Conservation (phyloP, 2,329 filamentous ascomycete species). For the Passalora sequoiae region DNA sequence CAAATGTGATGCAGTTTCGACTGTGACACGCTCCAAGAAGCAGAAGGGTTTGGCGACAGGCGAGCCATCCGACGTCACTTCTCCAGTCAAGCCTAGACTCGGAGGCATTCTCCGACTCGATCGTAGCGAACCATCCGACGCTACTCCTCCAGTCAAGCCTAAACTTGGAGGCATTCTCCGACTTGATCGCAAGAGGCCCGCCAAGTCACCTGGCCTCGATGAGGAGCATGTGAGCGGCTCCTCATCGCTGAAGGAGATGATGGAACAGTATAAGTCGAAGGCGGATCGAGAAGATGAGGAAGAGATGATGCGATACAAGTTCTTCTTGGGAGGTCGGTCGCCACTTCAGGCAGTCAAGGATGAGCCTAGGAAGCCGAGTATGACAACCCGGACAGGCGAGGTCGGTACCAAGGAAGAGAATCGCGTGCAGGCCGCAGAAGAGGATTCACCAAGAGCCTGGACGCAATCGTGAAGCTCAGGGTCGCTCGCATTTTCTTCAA, state of each 20-base stretch:
- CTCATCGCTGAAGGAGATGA: background rate
- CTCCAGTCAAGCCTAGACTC: background rate
- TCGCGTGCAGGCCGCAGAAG: no score
- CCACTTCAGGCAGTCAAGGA: no score
- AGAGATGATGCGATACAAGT: no score
- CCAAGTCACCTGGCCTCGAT: background rate
- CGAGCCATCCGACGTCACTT: background rate
- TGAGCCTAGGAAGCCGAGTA: no score
- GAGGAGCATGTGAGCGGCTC: background rate
- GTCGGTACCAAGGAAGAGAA: no score
- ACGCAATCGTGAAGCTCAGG: no score
- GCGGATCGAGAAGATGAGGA: background rate
- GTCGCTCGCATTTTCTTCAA: no score
- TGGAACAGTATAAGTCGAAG: background rate
- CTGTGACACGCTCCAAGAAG: background rate
- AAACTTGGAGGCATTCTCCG: conserved; percentile 1
- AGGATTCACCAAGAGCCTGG: no score
- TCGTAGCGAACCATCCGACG: background rate
- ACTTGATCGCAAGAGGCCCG: background rate
- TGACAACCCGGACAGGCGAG: no score
- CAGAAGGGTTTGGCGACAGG: background rate
- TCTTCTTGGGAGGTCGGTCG: no score
- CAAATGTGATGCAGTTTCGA: background rate
- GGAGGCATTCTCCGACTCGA: background rate
- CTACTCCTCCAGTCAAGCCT: background rate